A percentile compares a stretch with the other conserved stretches of the same genome.
phyloP scores from a whole-genome alignment of 2,329 filamentous ascomycete genomes.

The Fusarium graminum region DNA sequence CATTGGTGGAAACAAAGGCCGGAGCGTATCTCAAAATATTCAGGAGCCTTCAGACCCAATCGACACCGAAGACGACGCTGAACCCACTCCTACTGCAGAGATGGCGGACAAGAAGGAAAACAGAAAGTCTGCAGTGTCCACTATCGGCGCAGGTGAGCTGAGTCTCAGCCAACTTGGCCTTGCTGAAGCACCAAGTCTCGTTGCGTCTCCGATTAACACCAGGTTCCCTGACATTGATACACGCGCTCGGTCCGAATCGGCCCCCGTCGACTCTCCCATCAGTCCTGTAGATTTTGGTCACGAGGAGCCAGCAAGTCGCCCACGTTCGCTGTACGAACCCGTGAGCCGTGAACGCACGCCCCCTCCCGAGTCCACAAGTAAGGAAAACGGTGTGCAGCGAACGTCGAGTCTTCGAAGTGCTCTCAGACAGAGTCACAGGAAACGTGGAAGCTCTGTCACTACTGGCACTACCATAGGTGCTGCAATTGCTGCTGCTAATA shows the following conservation, averaged over 20 bases:
- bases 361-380: conserved; percentile 74
- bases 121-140: conserved; percentile 85
- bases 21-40: conserved; percentile 39
- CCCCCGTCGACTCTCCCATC: conserved; percentile 62
- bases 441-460: conserved; percentile 84
- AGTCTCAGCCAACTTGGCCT: conserved; percentile 92
- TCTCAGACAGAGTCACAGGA: conserved; percentile 70
- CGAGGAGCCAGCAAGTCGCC: conserved; percentile 57
- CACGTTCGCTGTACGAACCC: conserved; percentile 66
- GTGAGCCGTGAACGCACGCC: conserved; percentile 71
- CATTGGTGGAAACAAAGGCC: conserved; percentile 61
- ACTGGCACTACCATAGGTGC: conserved; percentile 76
- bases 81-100: conserved; percentile 55
- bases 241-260: conserved; percentile 68
- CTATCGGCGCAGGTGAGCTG: conserved; percentile 87
- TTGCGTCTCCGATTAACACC: conserved; percentile 69
- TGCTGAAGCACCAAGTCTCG: conserved; percentile 66
- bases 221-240: conserved; percentile 66
- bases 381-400: conserved; percentile 67
- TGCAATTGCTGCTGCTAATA: conserved; percentile 77
- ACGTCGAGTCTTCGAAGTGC: conserved; percentile 77
- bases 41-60: conserved; percentile 47
- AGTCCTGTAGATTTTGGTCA: conserved; percentile 47
- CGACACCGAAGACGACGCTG: conserved; percentile 57
- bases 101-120: conserved; percentile 59